Evolutionary conservation across 345 rosid species (phyloP).

Genomic region (Lepidium sativum): DNA sequence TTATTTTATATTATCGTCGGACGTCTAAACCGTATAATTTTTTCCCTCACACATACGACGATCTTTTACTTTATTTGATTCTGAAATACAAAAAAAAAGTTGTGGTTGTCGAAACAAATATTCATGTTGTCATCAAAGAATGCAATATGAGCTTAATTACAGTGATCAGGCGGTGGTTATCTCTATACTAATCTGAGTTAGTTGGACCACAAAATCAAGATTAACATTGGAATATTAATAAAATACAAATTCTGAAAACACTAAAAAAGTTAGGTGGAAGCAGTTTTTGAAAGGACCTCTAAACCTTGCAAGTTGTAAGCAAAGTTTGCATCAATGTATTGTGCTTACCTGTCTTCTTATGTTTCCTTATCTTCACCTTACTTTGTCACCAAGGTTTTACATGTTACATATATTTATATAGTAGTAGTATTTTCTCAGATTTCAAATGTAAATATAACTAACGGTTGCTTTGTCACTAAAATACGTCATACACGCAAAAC

Average conservation of each 20-base stretch:
- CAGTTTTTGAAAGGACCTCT: constrained; percentile 25
- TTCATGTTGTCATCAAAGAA: neutral
- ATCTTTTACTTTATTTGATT: too few relatives aligned
- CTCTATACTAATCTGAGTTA: constrained; percentile 9
- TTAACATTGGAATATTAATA: neutral
- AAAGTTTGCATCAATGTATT: neutral
- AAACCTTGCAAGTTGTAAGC: constrained; percentile 17
- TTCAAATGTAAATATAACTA: neutral
- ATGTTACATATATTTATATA: neutral
- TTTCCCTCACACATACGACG: too few relatives aligned
- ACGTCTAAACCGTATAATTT: too few relatives aligned
- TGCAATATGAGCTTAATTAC: neutral
- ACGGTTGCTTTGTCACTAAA: constrained; percentile 15
- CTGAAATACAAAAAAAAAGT: too few relatives aligned
- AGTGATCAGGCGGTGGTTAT: constrained; percentile 1
- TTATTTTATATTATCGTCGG: too few relatives aligned
- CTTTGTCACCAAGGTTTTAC: constrained; percentile 12
- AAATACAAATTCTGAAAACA: too few relatives aligned
- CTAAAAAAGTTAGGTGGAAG: constrained; percentile 27
- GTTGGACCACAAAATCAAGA: constrained; percentile 23
- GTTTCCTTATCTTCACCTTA: constrained; percentile 23
- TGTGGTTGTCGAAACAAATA: too few relatives aligned
- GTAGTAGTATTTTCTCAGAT: neutral
- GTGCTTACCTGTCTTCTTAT: constrained; percentile 14
- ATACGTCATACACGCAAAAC: neutral